Conservation (phyloP, 129 eudicot genomes). For the sunflower (Helianthus annuus) region DNA sequence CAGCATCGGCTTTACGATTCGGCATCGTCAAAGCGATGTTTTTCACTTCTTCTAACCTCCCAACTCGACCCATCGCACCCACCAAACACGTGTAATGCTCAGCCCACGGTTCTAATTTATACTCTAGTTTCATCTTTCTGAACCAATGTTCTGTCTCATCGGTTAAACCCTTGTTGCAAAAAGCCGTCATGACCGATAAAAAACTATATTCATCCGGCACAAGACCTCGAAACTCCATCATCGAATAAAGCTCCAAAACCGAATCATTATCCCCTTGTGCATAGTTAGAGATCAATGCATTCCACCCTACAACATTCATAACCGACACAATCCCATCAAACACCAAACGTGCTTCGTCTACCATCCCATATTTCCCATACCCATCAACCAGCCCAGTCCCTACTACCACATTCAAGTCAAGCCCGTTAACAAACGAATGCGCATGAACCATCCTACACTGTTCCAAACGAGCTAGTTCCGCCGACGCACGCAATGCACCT, state of each 20-base stretch:
- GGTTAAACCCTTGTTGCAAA: conserved; percentile 62
- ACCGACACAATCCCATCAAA: conserved; percentile 43
- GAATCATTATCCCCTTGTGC: conserved; percentile 70
- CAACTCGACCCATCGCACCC: conserved; percentile 65
- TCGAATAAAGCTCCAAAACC: conserved; percentile 48
- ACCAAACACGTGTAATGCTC: conserved; percentile 94
- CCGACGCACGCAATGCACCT: conserved; percentile 59
- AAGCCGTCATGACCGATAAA: conserved; percentile 67
- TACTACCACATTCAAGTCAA: conserved; percentile 49
- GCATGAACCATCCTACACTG: conserved; percentile 74
- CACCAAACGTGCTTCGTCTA: conserved; percentile 55
- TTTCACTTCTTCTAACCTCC: conserved; percentile 66
- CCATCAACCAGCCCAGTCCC: conserved; percentile 72
- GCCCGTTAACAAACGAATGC: conserved; percentile 57
- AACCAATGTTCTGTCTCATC: conserved; percentile 64
- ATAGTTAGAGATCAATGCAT: conserved; percentile 77
- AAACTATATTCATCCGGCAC: conserved; percentile 66
- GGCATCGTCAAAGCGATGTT: conserved; percentile 69
- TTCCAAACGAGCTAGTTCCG: conserved; percentile 63
- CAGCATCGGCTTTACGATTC: conserved; percentile 63
- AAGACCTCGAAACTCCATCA: conserved; percentile 51
- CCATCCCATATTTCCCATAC: conserved; percentile 85
- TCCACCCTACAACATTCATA: conserved; percentile 70
- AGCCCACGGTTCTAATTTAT: conserved; percentile 55
- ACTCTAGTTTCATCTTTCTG: conserved; percentile 48